Percentiles rank a stretch among this genome's conserved stretches.
Conservation (phyloP, 495 filamentous ascomycete species). For the Tricharina praecox region DNA sequence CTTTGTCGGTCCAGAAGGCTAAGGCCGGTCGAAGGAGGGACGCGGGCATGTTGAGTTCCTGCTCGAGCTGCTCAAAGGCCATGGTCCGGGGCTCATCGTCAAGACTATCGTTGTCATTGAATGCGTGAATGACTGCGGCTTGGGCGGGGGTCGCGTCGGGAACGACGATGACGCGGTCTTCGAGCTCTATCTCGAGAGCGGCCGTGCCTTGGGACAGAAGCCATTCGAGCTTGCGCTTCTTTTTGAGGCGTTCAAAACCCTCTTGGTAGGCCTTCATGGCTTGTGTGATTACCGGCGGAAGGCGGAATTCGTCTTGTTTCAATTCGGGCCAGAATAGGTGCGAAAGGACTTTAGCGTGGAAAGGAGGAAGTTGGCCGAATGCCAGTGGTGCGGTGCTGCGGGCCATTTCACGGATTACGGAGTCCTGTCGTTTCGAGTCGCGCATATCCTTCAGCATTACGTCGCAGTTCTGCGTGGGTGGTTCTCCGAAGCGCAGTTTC, state of each 20-base stretch:
- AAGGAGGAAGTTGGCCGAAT: slow-evolving; percentile 20
- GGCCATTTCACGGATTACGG: slow-evolving; percentile 38
- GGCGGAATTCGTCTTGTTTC: slow-evolving; percentile 48
- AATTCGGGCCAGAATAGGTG: slow-evolving; percentile 88
- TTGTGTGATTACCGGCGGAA: slow-evolving; percentile 45
- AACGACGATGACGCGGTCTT: slow-evolving; percentile 52
- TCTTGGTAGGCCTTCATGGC: slow-evolving; percentile 53
- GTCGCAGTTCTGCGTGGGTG: slow-evolving; percentile 71
- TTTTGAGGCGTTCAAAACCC: slow-evolving; percentile 65
- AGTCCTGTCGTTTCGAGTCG: slow-evolving; percentile 60
- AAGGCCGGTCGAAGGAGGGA: slow-evolving; percentile 59
- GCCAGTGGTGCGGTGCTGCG: slow-evolving; percentile 27
- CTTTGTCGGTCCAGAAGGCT: slow-evolving; percentile 67
- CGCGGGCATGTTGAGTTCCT: slow-evolving; percentile 44
- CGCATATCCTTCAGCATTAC: slow-evolving; percentile 95
- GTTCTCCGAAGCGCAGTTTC: slow-evolving; percentile 75
- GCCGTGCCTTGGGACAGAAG: slow-evolving; percentile 66
- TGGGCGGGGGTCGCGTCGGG: slow-evolving; percentile 71
- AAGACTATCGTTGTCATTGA: slow-evolving; percentile 36
- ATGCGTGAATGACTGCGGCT: slow-evolving; percentile 78
- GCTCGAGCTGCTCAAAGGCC: slow-evolving; percentile 39
- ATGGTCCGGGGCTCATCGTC: background rate
- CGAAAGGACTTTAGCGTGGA: slow-evolving; percentile 75
- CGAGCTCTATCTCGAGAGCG: slow-evolving; percentile 62
- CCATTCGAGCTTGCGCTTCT: slow-evolving; percentile 74